Conservation (phyloP, 805 yeast genomes). For the Metschnikowia dekortorum region DNA sequence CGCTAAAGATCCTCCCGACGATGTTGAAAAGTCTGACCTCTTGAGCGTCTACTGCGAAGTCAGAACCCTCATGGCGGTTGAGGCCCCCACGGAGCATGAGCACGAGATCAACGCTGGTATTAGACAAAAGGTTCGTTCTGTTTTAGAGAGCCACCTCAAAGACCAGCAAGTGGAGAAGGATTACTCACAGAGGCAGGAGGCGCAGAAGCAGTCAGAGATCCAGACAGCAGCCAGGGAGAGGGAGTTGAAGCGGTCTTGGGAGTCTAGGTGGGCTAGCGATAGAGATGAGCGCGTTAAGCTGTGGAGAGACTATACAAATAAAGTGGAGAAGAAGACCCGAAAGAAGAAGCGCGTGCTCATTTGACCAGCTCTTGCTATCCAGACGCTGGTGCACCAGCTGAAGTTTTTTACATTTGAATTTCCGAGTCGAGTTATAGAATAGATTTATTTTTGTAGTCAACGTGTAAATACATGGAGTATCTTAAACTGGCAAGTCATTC, state of each 20-base stretch:
- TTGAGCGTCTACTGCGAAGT: constrained; percentile 28
- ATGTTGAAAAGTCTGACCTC: constrained; percentile 14
- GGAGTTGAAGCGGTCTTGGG: constrained; percentile 27
- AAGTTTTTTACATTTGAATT: not conserved
- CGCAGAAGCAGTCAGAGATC: constrained; percentile 20
- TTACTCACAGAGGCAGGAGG: constrained; percentile 26
- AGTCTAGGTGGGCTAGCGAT: constrained; percentile 55
- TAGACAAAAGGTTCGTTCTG: constrained; percentile 39
- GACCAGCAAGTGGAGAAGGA: constrained; percentile 25
- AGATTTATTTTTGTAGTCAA: constrained; percentile 15
- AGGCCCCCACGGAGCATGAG: constrained; percentile 1
- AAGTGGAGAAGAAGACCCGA: constrained; percentile 43
- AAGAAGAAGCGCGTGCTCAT: constrained; percentile 34
- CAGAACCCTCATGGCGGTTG: constrained; percentile 3
- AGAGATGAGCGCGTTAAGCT: constrained; percentile 53
- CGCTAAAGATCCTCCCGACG: constrained; percentile 16
- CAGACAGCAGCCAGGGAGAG: constrained; percentile 34
- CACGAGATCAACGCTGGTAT: constrained; percentile 27
- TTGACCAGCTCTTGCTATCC: not conserved
- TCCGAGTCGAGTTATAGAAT: constrained; percentile 11
- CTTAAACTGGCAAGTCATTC: constrained; percentile 20
- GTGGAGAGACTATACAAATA: constrained; percentile 52
- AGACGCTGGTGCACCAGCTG: not conserved
- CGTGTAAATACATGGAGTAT: constrained; percentile 16
- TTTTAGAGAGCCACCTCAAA: constrained; percentile 36